Base-by-base conservation (phyloP, 179 eudicot species). In the Actinidia chinensis region DNA sequence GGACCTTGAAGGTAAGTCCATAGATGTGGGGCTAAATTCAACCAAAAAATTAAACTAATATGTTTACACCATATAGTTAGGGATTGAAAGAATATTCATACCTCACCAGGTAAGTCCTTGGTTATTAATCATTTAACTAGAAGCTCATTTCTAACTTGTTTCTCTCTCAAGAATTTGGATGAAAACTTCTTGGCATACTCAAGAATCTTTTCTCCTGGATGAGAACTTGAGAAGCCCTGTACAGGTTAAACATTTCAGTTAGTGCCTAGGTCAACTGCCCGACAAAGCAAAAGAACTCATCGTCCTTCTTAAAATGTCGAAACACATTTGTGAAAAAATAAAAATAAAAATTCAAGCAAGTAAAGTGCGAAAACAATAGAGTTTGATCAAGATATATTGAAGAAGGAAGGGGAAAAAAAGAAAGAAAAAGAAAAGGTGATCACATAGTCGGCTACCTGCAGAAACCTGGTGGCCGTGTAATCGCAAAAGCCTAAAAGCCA, bases 41-140 rank as follows among this genome's bases (percentile, higher is more conserved):
- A n/a, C n/a, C n/a, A n/a, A n/a, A n/a, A n/a, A n/a, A n/a, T n/a
- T n/a, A n/a, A n/a, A n/a, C n/a, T n/a, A n/a, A n/a, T n/a, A n/a
- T n/a, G n/a, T n/a, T n/a, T n/a, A n/a, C n/a, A n/a, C n/a, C n/a
- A n/a, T n/a, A n/a, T n/a, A n/a, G n/a, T n/a, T n/a, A n/a, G n/a
- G n/a, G n/a, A n/a, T n/a, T n/a, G n/a, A n/a, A n/a, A n/a, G n/a
- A n/a, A 70, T 42, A 36, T 11, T 10, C 52, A 10, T 80, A 95
- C 98, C 97, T 95, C 98, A 0, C 97, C 98, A 3, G 93, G 94
- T 2, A 93, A 78, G 79, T 95, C 97, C 63, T 95, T 93, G 66
- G 89, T 58, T 17, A 95, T 91, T 47, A 90, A 88, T 97, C 98
- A 95, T 81, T 95, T 95, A 85, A 93, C 98, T 3, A 90, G 40